These are phyloP conservation scores for Tetrapisispora pingtungensis DNA, from an alignment of 805 yeast genomes.

Conservation along the genomic window DNA sequence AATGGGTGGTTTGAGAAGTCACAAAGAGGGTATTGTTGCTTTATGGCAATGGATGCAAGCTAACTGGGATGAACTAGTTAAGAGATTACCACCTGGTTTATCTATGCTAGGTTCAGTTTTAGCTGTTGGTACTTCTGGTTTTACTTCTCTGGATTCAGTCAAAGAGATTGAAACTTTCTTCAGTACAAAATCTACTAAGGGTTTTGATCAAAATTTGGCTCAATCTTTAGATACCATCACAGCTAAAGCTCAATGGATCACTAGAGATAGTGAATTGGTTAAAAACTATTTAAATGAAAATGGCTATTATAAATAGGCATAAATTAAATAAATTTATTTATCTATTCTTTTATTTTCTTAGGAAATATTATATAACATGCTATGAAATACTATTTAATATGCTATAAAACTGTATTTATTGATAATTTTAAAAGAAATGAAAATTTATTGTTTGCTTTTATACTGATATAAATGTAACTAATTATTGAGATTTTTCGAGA, in stretches of 20 bases:
- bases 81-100: conserved; percentile 69
- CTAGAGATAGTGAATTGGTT: conserved; percentile 43
- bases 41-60: conserved; percentile 63
- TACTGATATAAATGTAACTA: too few relatives aligned
- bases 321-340: neutral
- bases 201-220: conserved; percentile 54
- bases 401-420: too few relatives aligned
- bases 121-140: conserved; percentile 47
- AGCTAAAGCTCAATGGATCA: conserved; percentile 48
- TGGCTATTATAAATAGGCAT: conserved; percentile 3
- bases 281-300: conserved; percentile 37
- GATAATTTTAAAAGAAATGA: too few relatives aligned
- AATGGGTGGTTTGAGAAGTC: conserved; percentile 58
- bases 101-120: conserved; percentile 74
- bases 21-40: conserved; percentile 54
- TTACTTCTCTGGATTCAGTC: conserved; percentile 45
- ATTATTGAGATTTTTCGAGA: too few relatives aligned
- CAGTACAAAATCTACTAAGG: conserved; percentile 45
- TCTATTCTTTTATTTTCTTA: too few relatives aligned
- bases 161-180: conserved; percentile 44
- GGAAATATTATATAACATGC: too few relatives aligned
- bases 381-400: too few relatives aligned
- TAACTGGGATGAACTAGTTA: conserved; percentile 63
- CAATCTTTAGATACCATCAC: conserved; percentile 53
- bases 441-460: too few relatives aligned